Evolutionary conservation across 1,139 yeast genomes (phyloP).

Genomic region (Sugiyamaella novakii): DNA sequence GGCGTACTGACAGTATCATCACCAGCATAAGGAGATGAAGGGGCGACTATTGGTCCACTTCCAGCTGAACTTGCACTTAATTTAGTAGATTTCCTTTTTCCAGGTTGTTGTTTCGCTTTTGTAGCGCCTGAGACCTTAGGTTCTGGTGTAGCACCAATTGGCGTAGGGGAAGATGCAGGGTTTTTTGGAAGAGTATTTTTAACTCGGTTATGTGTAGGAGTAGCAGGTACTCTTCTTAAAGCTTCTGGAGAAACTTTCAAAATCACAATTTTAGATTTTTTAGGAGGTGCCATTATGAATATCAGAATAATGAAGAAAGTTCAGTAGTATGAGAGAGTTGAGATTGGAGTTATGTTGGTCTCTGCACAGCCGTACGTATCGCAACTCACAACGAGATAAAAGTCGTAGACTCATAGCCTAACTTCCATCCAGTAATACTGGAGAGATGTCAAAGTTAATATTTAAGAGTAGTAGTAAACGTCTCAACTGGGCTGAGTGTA

Average conservation of each 20-base stretch:
- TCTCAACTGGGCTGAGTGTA: too few relatives aligned
- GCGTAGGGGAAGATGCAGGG: conserved; percentile 16
- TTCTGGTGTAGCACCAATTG: conserved; percentile 18
- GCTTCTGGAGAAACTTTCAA: conserved; percentile 35
- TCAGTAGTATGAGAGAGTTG: too few relatives aligned
- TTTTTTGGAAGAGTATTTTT: neutral
- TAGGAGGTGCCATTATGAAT: conserved; percentile 7
- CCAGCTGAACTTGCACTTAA: conserved; percentile 3
- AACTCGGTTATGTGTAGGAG: conserved; percentile 15
- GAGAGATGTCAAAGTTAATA: too few relatives aligned
- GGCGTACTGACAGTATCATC: conserved; percentile 20
- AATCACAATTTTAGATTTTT: conserved; percentile 35
- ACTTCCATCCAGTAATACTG: too few relatives aligned
- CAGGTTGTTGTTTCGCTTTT: conserved; percentile 12
- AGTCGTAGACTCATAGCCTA: neutral
- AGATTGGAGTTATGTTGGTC: too few relatives aligned
- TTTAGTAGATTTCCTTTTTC: conserved; percentile 6
- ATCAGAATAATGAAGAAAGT: too few relatives aligned
- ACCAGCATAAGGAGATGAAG: conserved; percentile 22
- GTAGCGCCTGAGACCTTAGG: conserved; percentile 7
- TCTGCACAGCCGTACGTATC: neutral
- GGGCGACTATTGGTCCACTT: conserved; percentile 2
- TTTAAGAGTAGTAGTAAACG: too few relatives aligned
- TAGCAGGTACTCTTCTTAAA: conserved; percentile 30
- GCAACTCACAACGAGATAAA: too few relatives aligned